Conservation (phyloP, 2,329 filamentous ascomycete species). For the Diaporthe sp. region DNA sequence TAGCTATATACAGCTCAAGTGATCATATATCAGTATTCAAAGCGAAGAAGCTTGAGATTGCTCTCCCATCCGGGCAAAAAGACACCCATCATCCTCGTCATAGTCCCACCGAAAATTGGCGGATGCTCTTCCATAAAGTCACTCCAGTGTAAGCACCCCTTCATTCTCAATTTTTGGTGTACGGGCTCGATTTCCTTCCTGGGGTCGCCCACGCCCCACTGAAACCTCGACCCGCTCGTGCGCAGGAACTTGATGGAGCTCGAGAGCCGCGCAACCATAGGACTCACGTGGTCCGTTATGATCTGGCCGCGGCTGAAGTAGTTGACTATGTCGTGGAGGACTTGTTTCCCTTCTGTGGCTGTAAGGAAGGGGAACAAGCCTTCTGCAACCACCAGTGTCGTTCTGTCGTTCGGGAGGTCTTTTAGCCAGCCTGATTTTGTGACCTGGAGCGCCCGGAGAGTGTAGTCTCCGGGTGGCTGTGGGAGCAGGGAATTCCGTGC, state of each 20-base stretch:
- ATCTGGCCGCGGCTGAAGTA: conserved; percentile 17
- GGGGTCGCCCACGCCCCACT: conserved; percentile 25
- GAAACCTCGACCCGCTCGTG: conserved; percentile 15
- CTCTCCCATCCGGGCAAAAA: conserved; percentile 16
- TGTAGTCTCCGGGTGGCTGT: conserved; percentile 29
- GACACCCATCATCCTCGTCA: conserved; percentile 15
- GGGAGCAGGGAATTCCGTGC: conserved; percentile 28
- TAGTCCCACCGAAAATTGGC: conserved; percentile 8
- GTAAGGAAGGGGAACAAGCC: conserved; percentile 1
- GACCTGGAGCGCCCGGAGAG: conserved; percentile 29
- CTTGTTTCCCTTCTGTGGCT: background rate
- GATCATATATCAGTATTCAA: conserved; percentile 4
- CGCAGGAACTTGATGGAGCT: conserved; percentile 22
- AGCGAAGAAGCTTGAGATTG: conserved; percentile 20
- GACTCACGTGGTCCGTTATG: conserved; percentile 15
- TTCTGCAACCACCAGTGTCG: conserved; percentile 24
- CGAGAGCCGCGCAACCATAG: conserved; percentile 12
- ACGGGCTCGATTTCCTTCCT: conserved; percentile 15
- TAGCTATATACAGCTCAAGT: background rate
- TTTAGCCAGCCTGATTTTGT: conserved; percentile 30
- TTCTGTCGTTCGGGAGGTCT: conserved; percentile 31
- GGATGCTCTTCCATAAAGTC: conserved; percentile 35
- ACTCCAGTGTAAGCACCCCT: conserved; percentile 22
- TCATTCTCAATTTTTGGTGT: conserved; percentile 30
- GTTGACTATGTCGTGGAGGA: conserved; percentile 12